A percentile compares a stretch with the other conserved stretches of the same genome.
Evolutionary conservation across 78 protist genomes (phyloP).

Genomic region (Acrasis kona): DNA sequence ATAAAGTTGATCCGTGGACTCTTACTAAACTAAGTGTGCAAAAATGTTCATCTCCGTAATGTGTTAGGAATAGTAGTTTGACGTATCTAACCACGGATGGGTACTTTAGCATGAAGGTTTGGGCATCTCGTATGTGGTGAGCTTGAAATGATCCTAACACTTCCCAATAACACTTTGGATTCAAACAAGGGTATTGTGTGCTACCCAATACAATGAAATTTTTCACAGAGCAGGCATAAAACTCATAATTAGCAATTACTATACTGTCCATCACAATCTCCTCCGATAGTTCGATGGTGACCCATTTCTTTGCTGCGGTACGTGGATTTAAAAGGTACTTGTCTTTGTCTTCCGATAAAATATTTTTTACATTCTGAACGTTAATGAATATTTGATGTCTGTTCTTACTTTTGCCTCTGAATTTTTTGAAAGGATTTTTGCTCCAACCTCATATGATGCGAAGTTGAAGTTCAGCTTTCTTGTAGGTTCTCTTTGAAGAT

Average conservation of each 20-base stretch:
- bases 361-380: too few relatives aligned
- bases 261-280: too few relatives aligned
- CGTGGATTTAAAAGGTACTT: too few relatives aligned
- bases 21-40: not conserved
- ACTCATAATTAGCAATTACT: not conserved
- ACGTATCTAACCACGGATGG: not conserved
- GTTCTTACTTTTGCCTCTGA: too few relatives aligned
- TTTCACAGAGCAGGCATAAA: not conserved
- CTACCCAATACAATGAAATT: not conserved
- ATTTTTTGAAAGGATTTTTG: too few relatives aligned
- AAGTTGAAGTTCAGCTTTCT: too few relatives aligned
- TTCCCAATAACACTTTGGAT: not conserved
- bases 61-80: not conserved
- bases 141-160: not conserved
- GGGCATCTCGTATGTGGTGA: not conserved
- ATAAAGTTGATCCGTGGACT: not conserved
- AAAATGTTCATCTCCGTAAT: not conserved
- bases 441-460: too few relatives aligned
- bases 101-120: not conserved
- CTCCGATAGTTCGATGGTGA: too few relatives aligned
- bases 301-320: too few relatives aligned
- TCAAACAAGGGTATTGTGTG: not conserved
- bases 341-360: too few relatives aligned
- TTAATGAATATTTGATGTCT: too few relatives aligned
- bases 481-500: too few relatives aligned